A percentile compares a stretch with the other conserved stretches of the same genome.
phyloP scores from a whole-genome alignment of 306 rosid species.

The Castanospermum australe region DNA sequence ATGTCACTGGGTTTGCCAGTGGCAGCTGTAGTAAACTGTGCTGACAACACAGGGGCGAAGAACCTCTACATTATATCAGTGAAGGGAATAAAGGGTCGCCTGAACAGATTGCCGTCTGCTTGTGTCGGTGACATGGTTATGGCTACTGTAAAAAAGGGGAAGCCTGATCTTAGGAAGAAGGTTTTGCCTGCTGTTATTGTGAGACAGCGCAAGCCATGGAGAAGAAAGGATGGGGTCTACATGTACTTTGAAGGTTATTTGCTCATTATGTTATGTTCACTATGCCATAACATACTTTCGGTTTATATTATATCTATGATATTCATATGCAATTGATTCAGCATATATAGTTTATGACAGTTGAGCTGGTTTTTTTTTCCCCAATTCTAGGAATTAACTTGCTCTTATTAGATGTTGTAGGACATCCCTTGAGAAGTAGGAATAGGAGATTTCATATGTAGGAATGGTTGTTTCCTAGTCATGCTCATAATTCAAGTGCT shows the following conservation, averaged over 20 bases:
- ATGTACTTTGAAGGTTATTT: slow-evolving; percentile 69
- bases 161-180: slow-evolving; percentile 75
- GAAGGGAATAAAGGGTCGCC: slow-evolving; percentile 63
- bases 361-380: neutral
- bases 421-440: neutral
- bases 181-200: slow-evolving; percentile 67
- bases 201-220: slow-evolving; percentile 70
- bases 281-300: neutral
- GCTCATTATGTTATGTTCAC: neutral
- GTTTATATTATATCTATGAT: neutral
- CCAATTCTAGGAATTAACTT: neutral
- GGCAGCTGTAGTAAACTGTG: slow-evolving; percentile 77
- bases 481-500: neutral
- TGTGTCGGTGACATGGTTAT: slow-evolving; percentile 75
- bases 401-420: neutral
- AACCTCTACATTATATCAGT: slow-evolving; percentile 60
- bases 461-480: neutral
- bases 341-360: neutral
- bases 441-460: neutral
- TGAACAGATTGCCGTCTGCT: slow-evolving; percentile 66
- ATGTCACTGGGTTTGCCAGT: slow-evolving; percentile 79
- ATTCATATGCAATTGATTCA: neutral
- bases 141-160: slow-evolving; percentile 71
- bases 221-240: slow-evolving; percentile 73
- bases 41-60: slow-evolving; percentile 67